These are phyloP conservation scores for Tephrocybe sp. DNA, from an alignment of 768 basidiomycete genomes.

Conservation along the genomic window DNA sequence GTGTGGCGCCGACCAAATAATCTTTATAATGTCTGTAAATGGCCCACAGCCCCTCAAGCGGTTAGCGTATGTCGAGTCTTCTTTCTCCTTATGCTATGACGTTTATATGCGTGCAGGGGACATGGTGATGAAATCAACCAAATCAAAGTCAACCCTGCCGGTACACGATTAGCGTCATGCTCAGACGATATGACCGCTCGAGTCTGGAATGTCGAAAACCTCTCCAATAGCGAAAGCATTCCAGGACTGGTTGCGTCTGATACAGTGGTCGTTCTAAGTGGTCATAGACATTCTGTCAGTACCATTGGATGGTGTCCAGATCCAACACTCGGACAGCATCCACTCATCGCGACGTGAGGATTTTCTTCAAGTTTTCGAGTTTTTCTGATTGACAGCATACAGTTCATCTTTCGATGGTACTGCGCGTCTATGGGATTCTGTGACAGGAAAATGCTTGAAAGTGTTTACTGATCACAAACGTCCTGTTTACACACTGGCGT, in stretches of 20 bases:
- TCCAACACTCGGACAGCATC: conserved; percentile 44
- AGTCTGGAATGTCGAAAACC: conserved; percentile 64
- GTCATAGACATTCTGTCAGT: conserved; percentile 66
- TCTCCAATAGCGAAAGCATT: conserved; percentile 34
- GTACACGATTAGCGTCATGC: conserved; percentile 72
- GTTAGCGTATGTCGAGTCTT: conserved; percentile 47
- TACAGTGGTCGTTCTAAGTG: conserved; percentile 46
- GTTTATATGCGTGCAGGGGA: conserved; percentile 41
- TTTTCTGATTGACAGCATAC: conserved; percentile 6
- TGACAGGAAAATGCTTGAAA: conserved; percentile 71
- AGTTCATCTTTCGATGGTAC: conserved; percentile 83
- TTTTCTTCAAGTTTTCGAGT: background rate
- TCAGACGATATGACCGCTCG: conserved; percentile 80
- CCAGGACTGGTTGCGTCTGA: conserved; percentile 39
- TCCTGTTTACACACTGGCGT: conserved; percentile 70
- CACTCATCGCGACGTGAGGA: conserved; percentile 70
- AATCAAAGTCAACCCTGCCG: conserved; percentile 63
- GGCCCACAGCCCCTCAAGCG: conserved; percentile 53
- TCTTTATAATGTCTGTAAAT: conserved; percentile 60
- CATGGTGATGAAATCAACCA: conserved; percentile 79
- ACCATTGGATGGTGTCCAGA: conserved; percentile 69
- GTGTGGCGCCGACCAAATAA: conserved; percentile 65
- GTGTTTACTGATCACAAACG: conserved; percentile 70
- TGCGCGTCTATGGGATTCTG: conserved; percentile 79
- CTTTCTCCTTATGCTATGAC: background rate